phyloP scores from a whole-genome alignment of 306 rosid genomes.

The Fragaria ananassa region DNA sequence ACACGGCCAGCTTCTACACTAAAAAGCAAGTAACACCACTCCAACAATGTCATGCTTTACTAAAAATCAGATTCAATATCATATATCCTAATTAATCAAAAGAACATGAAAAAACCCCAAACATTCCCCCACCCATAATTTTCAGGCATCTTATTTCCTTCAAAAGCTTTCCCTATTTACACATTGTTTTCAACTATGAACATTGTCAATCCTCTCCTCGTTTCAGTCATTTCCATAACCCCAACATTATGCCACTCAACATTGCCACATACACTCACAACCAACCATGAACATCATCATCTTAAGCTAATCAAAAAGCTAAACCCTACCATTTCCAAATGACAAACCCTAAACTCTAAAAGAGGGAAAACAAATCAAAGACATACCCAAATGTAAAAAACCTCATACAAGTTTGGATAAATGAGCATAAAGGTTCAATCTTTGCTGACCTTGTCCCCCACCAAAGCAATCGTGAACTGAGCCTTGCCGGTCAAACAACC shows the following conservation, averaged over 20 bases:
- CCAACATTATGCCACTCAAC: not conserved
- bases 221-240: not conserved
- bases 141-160: not conserved
- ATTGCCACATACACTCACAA: not conserved
- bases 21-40: constrained; percentile 1
- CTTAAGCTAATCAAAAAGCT: not conserved
- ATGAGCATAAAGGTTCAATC: constrained; percentile 7
- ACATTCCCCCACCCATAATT: not conserved
- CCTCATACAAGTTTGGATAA: not conserved
- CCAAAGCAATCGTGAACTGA: constrained; percentile 31
- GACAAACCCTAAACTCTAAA: not conserved
- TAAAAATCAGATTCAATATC: not conserved
- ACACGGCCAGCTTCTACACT: not conserved
- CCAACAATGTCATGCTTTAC: not conserved
- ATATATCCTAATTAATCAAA: not conserved
- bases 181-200: not conserved
- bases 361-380: not conserved
- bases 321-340: not conserved
- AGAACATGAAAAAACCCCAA: not conserved
- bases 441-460: constrained; percentile 31
- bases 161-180: not conserved
- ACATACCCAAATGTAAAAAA: not conserved
- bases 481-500: constrained; percentile 29
- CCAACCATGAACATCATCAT: constrained; percentile 1
- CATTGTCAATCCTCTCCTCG: not conserved